Percentiles rank a stretch among this genome's conserved stretches.
Evolutionary conservation across 2,329 filamentous ascomycete species (phyloP).

Genomic region (Beauveria varroae): DNA sequence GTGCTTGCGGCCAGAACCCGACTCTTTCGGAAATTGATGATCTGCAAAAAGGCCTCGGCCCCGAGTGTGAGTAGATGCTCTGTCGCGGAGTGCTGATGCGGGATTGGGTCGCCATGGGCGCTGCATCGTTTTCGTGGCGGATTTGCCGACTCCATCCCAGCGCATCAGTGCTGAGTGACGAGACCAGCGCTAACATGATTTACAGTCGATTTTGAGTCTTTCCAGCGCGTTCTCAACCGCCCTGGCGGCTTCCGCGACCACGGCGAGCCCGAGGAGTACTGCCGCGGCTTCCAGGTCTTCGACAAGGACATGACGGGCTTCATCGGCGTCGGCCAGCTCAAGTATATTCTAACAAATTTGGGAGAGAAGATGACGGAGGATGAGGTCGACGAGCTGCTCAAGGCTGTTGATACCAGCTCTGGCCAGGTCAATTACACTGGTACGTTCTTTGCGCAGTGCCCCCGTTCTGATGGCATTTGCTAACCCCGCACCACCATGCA

Average conservation of each 20-base stretch:
- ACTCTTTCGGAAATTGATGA: conserved; percentile 89
- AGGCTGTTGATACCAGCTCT: conserved; percentile 92
- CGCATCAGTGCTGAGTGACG: background rate
- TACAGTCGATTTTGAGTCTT: conserved; percentile 93
- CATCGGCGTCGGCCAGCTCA: conserved; percentile 94
- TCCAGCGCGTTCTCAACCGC: conserved; percentile 93
- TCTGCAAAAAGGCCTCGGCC: conserved; percentile 80
- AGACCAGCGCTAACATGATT: background rate
- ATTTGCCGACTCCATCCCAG: background rate
- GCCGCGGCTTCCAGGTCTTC: conserved; percentile 97
- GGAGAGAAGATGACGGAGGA: conserved; percentile 99
- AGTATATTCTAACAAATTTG: conserved; percentile 95
- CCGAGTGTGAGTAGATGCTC: conserved; percentile 67
- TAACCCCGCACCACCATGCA: conserved; percentile 23
- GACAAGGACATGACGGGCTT: conserved; percentile 98
- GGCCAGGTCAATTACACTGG: conserved; percentile 97
- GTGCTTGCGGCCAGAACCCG: conserved; percentile 96
- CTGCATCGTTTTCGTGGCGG: conserved; percentile 2
- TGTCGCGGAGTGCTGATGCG: conserved; percentile 5
- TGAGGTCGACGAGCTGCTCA: conserved; percentile 96
- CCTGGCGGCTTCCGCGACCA: conserved; percentile 97
- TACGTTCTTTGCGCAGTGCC: conserved; percentile 36
- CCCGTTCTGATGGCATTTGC: background rate
- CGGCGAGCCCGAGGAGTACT: conserved; percentile 96
- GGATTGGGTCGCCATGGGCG: background rate